Evolutionary conservation across 139 green algal genomes (phyloP).

Genomic region (Microglena sp.): DNA sequence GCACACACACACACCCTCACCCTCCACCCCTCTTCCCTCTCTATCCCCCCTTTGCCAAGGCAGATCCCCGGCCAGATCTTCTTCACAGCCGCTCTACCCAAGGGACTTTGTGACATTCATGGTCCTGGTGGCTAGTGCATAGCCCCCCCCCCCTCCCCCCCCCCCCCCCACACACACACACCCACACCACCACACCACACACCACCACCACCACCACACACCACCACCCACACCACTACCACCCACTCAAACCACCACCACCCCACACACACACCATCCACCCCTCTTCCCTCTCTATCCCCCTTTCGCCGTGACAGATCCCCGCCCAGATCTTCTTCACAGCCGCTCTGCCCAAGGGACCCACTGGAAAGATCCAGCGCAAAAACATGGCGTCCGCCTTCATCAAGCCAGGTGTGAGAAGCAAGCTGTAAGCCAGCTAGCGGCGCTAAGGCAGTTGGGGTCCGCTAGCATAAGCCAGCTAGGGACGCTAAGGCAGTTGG

Average conservation of each 20-base stretch:
- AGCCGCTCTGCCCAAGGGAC: constrained; percentile 53
- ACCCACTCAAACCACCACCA: neutral
- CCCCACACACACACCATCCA: neutral
- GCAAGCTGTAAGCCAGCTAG: constrained; percentile 4
- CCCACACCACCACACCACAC: neutral
- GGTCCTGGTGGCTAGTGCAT: too few relatives aligned
- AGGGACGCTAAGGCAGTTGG: too few relatives aligned
- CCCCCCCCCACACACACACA: too few relatives aligned
- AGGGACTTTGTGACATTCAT: neutral
- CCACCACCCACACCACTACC: neutral
- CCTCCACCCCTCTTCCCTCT: too few relatives aligned
- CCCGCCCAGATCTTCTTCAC: constrained; percentile 6
- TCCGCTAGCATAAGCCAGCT: too few relatives aligned
- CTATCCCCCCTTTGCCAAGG: neutral
- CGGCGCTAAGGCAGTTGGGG: neutral
- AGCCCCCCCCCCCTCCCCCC: too few relatives aligned
- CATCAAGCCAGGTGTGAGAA: neutral
- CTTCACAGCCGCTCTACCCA: neutral
- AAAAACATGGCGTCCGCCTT: constrained; percentile 60
- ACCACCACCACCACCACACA: neutral
- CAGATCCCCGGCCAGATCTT: constrained; percentile 45
- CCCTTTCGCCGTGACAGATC: too few relatives aligned
- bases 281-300: neutral
- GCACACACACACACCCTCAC: neutral
- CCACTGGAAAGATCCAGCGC: constrained; percentile 79